Evolutionary conservation across 352 stramenopile genomes (phyloP).

Genomic region (Globisporangium mamillatum): DNA sequence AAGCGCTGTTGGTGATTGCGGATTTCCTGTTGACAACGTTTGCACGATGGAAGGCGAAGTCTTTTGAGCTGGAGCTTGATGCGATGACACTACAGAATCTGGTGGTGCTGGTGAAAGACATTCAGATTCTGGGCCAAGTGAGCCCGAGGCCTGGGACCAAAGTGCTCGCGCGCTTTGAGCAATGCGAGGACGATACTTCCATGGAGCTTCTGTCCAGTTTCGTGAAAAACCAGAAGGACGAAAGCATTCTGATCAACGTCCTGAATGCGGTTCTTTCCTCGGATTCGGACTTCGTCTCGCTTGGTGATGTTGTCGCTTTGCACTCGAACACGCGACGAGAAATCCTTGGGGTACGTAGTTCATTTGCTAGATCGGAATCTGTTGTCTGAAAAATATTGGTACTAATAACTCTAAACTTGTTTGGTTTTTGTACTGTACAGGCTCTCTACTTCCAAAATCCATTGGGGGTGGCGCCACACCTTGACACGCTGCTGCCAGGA

Average conservation of each 20-base stretch:
- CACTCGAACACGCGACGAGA: constrained; percentile 27
- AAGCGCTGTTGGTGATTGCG: constrained; percentile 24
- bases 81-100: constrained; percentile 36
- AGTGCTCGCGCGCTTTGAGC: constrained; percentile 3
- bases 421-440: constrained; percentile 19
- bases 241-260: constrained; percentile 35
- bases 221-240: constrained; percentile 25
- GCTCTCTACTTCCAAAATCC: constrained; percentile 65
- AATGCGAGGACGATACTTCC: not conserved
- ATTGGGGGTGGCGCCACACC: constrained; percentile 34
- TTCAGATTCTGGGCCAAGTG: constrained; percentile 29
- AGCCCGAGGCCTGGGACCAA: not conserved
- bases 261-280: constrained; percentile 43
- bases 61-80: constrained; percentile 29
- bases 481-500: constrained; percentile 48
- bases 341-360: constrained; percentile 47
- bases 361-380: not conserved
- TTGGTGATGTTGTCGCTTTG: constrained; percentile 16
- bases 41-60: constrained; percentile 25
- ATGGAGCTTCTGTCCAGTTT: constrained; percentile 21
- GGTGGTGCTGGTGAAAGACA: constrained; percentile 47
- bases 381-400: constrained; percentile 7
- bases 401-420: not conserved
- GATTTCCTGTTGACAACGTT: constrained; percentile 28
- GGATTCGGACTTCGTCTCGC: constrained; percentile 30